A percentile compares a stretch with the other conserved stretches of the same genome.
These are phyloP conservation scores for Ganoderma leucocontextum DNA, from an alignment of 1,284 basidiomycete species.

Conservation along the genomic window DNA sequence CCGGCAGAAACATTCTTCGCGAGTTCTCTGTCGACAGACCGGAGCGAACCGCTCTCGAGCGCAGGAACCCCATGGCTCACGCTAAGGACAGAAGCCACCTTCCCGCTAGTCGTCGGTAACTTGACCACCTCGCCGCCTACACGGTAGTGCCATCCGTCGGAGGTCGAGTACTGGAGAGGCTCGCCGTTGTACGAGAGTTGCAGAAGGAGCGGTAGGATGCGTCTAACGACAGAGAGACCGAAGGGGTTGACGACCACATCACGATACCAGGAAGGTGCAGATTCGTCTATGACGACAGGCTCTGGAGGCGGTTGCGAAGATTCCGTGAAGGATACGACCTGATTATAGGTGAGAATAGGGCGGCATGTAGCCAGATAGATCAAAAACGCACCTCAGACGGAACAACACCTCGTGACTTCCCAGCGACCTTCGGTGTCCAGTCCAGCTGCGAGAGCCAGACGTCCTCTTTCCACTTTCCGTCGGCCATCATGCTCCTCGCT, in stretches of 20 bases:
- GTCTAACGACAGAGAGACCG: constrained; percentile 65
- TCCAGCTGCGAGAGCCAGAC: constrained; percentile 93
- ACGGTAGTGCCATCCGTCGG: constrained; percentile 74
- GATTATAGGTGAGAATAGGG: neutral
- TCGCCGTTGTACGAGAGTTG: constrained; percentile 76
- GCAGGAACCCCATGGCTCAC: constrained; percentile 51
- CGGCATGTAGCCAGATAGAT: constrained; percentile 14
- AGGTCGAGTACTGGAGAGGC: constrained; percentile 69
- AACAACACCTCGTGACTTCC: constrained; percentile 70
- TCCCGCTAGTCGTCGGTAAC: constrained; percentile 48
- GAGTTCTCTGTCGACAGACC: constrained; percentile 48
- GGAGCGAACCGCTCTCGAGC: constrained; percentile 50
- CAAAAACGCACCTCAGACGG: constrained; percentile 33
- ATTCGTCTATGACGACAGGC: constrained; percentile 5
- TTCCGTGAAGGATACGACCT: neutral
- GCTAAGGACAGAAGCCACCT: constrained; percentile 50
- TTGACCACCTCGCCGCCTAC: constrained; percentile 46
- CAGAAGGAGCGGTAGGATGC: constrained; percentile 83
- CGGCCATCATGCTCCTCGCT: constrained; percentile 58
- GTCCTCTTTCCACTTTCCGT: constrained; percentile 73
- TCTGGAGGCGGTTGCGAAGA: neutral
- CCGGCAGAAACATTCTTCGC: constrained; percentile 53
- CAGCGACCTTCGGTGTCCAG: constrained; percentile 90
- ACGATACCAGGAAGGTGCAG: constrained; percentile 78
- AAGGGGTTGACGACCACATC: constrained; percentile 61